Conservation (phyloP, 495 filamentous ascomycete species). For the Polyplosphaeria fusca region DNA sequence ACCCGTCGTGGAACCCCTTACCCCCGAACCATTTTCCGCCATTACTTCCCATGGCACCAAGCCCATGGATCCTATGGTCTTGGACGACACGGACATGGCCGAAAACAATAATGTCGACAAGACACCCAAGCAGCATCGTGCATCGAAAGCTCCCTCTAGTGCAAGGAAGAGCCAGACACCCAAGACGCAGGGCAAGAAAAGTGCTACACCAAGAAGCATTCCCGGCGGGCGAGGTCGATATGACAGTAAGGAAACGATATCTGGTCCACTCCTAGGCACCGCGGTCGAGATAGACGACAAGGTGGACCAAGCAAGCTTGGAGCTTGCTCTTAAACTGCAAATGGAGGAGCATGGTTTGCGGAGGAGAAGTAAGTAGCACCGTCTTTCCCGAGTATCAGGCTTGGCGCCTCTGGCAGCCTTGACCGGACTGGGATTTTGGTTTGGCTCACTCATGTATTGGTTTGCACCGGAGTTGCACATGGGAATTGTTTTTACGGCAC, state of each 20-base stretch:
- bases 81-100: neutral
- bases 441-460: too few relatives aligned
- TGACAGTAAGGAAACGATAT: constrained; percentile 18
- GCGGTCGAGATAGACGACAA: neutral
- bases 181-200: neutral
- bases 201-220: constrained; percentile 14
- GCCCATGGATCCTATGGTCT: neutral
- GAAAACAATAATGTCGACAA: neutral
- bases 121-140: neutral
- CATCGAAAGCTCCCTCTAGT: neutral
- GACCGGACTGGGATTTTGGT: too few relatives aligned
- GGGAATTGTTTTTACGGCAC: too few relatives aligned
- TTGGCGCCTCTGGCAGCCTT: too few relatives aligned
- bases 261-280: constrained; percentile 12
- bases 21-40: constrained; percentile 7
- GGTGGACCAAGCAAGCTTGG: constrained; percentile 35
- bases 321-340: constrained; percentile 56
- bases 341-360: constrained; percentile 59
- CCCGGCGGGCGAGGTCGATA: neutral
- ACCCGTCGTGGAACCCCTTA: constrained; percentile 13
- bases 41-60: neutral
- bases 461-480: too few relatives aligned
- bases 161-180: constrained; percentile 23
- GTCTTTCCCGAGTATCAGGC: too few relatives aligned
- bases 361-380: constrained; percentile 45